These are phyloP conservation scores for Ganoderma boninense DNA, from an alignment of 1,284 basidiomycete genomes.

Conservation along the genomic window DNA sequence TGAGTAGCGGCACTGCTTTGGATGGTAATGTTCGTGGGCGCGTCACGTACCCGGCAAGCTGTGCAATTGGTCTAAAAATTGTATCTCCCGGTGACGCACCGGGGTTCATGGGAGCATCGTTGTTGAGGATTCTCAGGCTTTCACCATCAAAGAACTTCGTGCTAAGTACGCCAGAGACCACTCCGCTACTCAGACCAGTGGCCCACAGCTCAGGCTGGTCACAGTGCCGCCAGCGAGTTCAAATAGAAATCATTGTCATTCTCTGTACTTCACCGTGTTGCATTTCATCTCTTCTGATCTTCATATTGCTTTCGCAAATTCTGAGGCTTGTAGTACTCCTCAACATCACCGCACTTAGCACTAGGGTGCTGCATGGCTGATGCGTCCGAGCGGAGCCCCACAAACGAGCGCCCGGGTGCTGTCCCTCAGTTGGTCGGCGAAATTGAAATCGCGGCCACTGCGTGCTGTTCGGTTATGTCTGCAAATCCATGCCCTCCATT, in stretches of 20 bases:
- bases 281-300: background rate
- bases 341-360: background rate
- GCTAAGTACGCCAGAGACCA: too few species aligned
- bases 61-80: background rate
- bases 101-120: background rate
- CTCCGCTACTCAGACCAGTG: too few species aligned
- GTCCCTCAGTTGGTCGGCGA: background rate
- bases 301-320: background rate
- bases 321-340: background rate
- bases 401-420: background rate
- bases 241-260: too few species aligned
- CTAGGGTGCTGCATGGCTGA: background rate
- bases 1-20: background rate
- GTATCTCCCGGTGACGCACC: background rate
- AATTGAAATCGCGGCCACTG: slow-evolving; percentile 1
- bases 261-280: too few species aligned
- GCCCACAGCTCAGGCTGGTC: too few species aligned
- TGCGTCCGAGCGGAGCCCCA: background rate
- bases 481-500: background rate
- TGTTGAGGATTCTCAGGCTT: background rate
- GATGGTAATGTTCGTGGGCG: too few species aligned
- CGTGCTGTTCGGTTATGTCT: background rate
- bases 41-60: background rate
- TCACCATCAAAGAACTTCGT: background rate
- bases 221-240: too few species aligned